Conservation (phyloP, 305 asterid genomes). For the Fraxinus floribunda region DNA sequence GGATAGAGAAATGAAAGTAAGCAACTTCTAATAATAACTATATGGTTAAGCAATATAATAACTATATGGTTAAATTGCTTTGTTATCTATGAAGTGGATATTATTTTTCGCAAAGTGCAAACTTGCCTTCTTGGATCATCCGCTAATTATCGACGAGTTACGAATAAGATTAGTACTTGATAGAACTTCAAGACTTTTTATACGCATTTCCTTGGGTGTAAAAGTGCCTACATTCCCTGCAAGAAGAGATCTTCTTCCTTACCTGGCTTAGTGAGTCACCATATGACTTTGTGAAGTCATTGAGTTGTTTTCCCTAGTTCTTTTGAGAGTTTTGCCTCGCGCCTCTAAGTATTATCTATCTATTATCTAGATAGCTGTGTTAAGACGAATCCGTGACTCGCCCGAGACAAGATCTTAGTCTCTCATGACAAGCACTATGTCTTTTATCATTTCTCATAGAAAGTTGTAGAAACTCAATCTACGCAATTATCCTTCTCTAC, state of each 20-base stretch:
- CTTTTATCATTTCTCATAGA: not conserved
- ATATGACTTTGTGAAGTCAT: not conserved
- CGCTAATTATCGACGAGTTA: not conserved
- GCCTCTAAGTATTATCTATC: not conserved
- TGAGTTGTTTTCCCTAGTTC: not conserved
- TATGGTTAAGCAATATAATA: not conserved
- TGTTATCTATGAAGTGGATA: not conserved
- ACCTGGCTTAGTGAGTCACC: not conserved
- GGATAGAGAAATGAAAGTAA: not conserved
- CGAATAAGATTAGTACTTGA: not conserved
- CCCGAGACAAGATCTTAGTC: not conserved
- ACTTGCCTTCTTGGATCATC: conserved; percentile 2
- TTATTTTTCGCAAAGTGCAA: conserved; percentile 2
- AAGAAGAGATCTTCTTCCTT: not conserved
- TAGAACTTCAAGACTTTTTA: not conserved
- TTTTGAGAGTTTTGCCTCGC: not conserved
- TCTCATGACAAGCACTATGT: not conserved
- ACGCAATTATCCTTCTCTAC: not conserved
- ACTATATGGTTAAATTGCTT: not conserved
- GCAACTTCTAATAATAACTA: not conserved
- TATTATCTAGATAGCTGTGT: not conserved
- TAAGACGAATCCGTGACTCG: not conserved
- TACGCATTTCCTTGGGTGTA: not conserved
- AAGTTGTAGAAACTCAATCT: not conserved
- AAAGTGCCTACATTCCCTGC: not conserved